Evolutionary conservation across 768 basidiomycete species (phyloP), one percentile per base, ranked within the genome.

Genomic region (Hortiboletus flavorubellus): DNA sequence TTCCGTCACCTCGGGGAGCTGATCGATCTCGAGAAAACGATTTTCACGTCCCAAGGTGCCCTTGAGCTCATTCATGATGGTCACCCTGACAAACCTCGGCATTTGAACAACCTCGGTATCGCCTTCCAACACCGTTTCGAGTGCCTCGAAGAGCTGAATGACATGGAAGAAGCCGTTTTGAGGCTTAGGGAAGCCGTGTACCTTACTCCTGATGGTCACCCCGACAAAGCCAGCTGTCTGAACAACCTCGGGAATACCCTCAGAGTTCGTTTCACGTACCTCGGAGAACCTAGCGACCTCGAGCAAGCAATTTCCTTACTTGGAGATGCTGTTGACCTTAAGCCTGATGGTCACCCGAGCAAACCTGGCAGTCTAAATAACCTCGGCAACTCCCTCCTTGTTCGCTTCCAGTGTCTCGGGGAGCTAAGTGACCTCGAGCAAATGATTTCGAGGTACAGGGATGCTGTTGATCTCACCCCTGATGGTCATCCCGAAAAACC

Each of bases 1-100:
- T 52, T 52, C 8, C n/a, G 42, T 2, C 34, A 26, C 10, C 39
- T 56, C 8, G 50, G 51, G 12, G 39, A 53, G 7, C 26, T 53
- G 40, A n/a, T n/a, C 14, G 51, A 56, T 35, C 55, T 57, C 8
- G 42, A 54, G 26, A 30, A 45, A 34, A 52, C 52, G 1, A 39
- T 57, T 3, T 41, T 29, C 11, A 42, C 3, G 15, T 35, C 45
- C 26, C 4, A 12, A 7, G n/a, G 45, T 1, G 46, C 51, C 21
- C n/a, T 54, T 16, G 10, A 3, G 14, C 21, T 39, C 21, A 9
- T n/a, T 7, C 46, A 18, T 4, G 33, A 53, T 26, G 21, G 6
- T 23, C 51, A 47, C 21, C 39, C 44, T 9, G 26, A 40, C 4
- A 41, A 26, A 45, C 45, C 8, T 16, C n/a, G 3, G 5, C 37